Evolutionary conservation across 2,329 filamentous ascomycete genomes (phyloP).

Genomic region (Aureobasidium sp.): DNA sequence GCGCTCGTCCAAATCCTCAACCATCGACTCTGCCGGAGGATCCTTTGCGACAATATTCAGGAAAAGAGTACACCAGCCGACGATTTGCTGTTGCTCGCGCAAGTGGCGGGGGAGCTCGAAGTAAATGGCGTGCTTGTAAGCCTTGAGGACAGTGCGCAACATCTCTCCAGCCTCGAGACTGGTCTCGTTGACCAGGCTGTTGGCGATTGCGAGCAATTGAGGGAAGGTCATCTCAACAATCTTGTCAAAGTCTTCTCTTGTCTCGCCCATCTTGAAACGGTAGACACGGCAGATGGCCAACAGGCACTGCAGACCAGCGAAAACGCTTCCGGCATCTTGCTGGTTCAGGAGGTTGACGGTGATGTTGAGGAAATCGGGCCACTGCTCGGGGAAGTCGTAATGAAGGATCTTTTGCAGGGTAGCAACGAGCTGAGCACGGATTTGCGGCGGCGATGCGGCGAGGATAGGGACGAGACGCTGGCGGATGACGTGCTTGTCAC

Average conservation of each 20-base stretch:
- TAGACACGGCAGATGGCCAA: constrained; percentile 93
- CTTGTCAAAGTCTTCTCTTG: constrained; percentile 80
- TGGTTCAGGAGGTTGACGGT: constrained; percentile 82
- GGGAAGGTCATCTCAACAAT: constrained; percentile 91
- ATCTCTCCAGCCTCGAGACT: constrained; percentile 95
- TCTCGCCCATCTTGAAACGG: constrained; percentile 81
- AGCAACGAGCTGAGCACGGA: constrained; percentile 88
- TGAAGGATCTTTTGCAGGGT: constrained; percentile 93
- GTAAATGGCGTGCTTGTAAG: constrained; percentile 97
- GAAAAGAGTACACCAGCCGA: constrained; percentile 95
- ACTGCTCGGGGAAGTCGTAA: constrained; percentile 87
- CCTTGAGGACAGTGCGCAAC: constrained; percentile 88
- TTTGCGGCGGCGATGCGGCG: constrained; percentile 63
- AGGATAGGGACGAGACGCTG: constrained; percentile 84
- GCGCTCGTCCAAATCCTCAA: constrained; percentile 72
- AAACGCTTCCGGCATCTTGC: constrained; percentile 77
- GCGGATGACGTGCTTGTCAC: constrained; percentile 80
- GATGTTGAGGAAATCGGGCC: constrained; percentile 91
- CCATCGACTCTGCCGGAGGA: constrained; percentile 69
- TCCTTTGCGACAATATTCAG: constrained; percentile 80
- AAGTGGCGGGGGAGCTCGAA: constrained; percentile 74
- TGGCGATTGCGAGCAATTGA: constrained; percentile 75
- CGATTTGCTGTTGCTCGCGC: constrained; percentile 71
- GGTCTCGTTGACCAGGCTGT: constrained; percentile 79
- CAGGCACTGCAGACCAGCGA: constrained; percentile 88